Percentiles rank a stretch among this genome's conserved stretches.
phyloP scores from a whole-genome alignment of 768 basidiomycete genomes.

The Mycena venus region DNA sequence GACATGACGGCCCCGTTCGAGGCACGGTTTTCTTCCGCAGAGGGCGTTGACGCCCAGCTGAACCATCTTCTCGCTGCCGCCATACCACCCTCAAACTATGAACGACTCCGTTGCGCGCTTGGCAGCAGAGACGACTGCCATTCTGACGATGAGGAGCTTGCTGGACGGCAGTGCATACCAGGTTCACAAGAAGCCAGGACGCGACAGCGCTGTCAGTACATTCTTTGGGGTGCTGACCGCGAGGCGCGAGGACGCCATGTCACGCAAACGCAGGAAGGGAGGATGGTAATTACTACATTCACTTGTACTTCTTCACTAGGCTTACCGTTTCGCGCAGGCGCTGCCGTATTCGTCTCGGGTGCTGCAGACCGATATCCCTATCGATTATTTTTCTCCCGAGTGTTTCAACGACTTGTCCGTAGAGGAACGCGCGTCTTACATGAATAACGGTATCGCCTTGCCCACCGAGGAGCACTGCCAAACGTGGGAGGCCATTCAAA shows the following conservation, averaged over 20 bases:
- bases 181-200: slow-evolving; percentile 1
- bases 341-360: background rate
- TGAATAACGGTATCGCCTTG: slow-evolving; percentile 17
- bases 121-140: slow-evolving; percentile 8
- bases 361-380: background rate
- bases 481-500: background rate
- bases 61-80: background rate
- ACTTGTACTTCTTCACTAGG: background rate
- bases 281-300: background rate
- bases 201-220: background rate
- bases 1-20: background rate
- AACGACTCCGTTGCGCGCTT: background rate
- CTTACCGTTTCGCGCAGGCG: background rate
- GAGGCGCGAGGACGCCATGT: background rate
- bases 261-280: background rate
- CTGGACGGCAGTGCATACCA: background rate
- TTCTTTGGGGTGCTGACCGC: background rate
- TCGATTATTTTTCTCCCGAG: slow-evolving; percentile 20
- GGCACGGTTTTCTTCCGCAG: background rate
- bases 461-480: slow-evolving; percentile 9
- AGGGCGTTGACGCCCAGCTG: background rate
- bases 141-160: slow-evolving; percentile 10
- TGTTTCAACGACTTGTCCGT: slow-evolving; percentile 17
- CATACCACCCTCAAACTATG: background rate
- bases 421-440: background rate